Conservation (phyloP, 306 rosid genomes). For the Begonia fuchsioides region DNA sequence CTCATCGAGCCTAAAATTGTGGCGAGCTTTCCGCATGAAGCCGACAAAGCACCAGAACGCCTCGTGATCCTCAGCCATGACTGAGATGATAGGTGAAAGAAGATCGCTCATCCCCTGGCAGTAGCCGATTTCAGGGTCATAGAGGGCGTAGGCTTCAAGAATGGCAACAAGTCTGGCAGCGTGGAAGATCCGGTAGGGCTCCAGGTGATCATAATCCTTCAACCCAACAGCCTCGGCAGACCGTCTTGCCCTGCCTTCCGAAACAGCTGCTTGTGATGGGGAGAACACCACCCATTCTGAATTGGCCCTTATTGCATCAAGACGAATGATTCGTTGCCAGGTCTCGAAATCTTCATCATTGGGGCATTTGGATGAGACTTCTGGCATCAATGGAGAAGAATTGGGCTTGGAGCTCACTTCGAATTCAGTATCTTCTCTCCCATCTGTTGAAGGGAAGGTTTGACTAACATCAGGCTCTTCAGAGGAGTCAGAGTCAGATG, state of each 20-base stretch:
- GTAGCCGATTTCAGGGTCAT: constrained; percentile 95
- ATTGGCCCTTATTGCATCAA: constrained; percentile 91
- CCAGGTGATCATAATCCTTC: constrained; percentile 86
- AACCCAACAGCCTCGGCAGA: constrained; percentile 85
- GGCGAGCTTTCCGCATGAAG: constrained; percentile 97
- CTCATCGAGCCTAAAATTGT: constrained; percentile 96
- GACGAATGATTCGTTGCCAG: constrained; percentile 95
- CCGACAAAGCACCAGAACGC: constrained; percentile 99
- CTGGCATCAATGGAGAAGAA: constrained; percentile 37
- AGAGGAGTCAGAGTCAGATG: constrained; percentile 80
- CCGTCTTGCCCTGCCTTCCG: constrained; percentile 48
- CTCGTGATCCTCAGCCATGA: constrained; percentile 75
- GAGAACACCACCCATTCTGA: constrained; percentile 71
- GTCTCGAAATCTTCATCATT: constrained; percentile 68
- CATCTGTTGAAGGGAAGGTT: constrained; percentile 42
- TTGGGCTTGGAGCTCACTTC: constrained; percentile 31
- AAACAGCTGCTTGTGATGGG: constrained; percentile 48
- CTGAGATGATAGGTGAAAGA: constrained; percentile 79
- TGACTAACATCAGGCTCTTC: constrained; percentile 70
- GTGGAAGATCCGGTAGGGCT: constrained; percentile 70
- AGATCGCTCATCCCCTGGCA: constrained; percentile 99
- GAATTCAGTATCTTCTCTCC: constrained; percentile 37
- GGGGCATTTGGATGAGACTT: constrained; percentile 30
- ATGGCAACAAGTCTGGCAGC: constrained; percentile 90
- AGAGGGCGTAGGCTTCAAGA: constrained; percentile 94